Percentiles rank a stretch among this genome's conserved stretches.
Evolutionary conservation across 106 monocot species (phyloP).

Genomic region (Phalaenopsis aphrodite): DNA sequence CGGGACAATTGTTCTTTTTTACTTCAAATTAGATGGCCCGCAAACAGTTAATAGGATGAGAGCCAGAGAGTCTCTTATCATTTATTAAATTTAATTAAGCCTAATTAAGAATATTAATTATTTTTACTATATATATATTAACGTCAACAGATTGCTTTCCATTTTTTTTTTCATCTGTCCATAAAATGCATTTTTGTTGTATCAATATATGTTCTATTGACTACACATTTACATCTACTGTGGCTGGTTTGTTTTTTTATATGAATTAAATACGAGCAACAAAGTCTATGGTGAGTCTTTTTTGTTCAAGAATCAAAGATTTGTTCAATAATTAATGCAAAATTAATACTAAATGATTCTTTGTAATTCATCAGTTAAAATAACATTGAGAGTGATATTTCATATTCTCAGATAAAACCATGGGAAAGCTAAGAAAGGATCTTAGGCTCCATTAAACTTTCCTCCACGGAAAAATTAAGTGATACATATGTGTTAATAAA

Average conservation of each 20-base stretch:
- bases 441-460: no score
- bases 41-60: no score
- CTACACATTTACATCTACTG: not conserved
- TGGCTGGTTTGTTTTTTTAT: not conserved
- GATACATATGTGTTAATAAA: no score
- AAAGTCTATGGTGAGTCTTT: not conserved
- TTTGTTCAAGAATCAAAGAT: not conserved
- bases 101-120: no score
- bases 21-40: no score
- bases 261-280: not conserved
- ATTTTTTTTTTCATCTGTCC: not conserved
- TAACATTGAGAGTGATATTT: not conserved
- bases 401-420: not conserved
- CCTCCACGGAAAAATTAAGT: no score
- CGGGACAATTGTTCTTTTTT: no score
- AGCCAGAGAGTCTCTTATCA: no score
- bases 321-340: not conserved
- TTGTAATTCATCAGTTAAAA: not conserved
- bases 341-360: not conserved
- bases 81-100: no score
- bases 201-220: not conserved
- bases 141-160: not conserved
- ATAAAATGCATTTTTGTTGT: not conserved
- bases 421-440: not conserved
- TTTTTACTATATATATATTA: no score